A percentile compares a stretch with the other conserved stretches of the same genome.
Conservation (phyloP, 2,329 filamentous ascomycete genomes). For the Sclerotinia spermophila region DNA sequence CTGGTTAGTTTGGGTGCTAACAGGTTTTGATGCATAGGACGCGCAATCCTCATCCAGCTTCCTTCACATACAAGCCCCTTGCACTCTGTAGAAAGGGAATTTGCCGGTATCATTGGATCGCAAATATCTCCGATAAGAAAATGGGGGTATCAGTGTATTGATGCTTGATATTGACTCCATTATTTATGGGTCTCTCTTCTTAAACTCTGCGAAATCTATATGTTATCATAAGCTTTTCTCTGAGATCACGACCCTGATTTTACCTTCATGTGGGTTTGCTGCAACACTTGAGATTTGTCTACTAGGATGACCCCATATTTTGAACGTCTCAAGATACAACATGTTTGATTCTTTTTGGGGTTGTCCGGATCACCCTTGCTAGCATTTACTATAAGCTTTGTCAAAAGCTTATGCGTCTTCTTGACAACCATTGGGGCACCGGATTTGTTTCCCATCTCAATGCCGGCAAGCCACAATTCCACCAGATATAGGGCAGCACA, state of each 20-base stretch:
- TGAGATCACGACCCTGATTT: neutral
- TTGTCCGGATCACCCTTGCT: neutral
- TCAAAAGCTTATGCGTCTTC: neutral
- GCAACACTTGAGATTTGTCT: neutral
- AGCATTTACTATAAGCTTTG: neutral
- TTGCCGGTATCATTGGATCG: neutral
- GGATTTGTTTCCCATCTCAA: neutral
- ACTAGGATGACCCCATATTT: neutral
- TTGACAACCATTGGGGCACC: neutral
- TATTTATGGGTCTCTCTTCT: neutral
- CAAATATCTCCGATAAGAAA: neutral
- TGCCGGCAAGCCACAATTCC: neutral
- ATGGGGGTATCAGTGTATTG: neutral
- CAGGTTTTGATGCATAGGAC: neutral
- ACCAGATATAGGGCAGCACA: constrained; percentile 11
- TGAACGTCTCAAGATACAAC: neutral
- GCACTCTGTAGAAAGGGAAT: neutral
- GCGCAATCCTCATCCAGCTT: neutral
- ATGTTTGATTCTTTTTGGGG: neutral
- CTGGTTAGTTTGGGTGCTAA: neutral
- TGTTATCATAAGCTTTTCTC: neutral
- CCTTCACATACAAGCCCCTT: neutral
- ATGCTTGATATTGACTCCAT: no score
- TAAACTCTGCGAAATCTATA: neutral
- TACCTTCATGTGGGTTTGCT: neutral